A percentile compares a stretch with the other conserved stretches of the same genome.
Evolutionary conservation across 495 filamentous ascomycete species (phyloP).

Genomic region (Podospora pseudoanserina): DNA sequence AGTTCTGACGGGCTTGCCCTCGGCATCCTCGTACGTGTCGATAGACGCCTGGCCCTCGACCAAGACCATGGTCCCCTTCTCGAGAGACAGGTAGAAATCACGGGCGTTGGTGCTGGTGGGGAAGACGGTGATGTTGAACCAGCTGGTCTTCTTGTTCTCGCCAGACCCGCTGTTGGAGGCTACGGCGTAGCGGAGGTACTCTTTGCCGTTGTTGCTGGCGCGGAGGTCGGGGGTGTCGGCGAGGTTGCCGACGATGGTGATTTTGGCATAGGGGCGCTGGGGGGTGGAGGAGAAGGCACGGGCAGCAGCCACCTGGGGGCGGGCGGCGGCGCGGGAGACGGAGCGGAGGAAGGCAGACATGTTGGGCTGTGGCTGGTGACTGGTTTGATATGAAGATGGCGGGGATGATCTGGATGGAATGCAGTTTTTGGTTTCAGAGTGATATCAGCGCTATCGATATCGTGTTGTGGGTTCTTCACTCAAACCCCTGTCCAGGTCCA

Average conservation of each 20-base stretch:
- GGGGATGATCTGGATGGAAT: background rate
- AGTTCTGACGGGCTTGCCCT: slow-evolving; percentile 54
- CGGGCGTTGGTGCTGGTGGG: slow-evolving; percentile 54
- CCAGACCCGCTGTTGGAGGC: slow-evolving; percentile 53
- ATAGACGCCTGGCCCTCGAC: slow-evolving; percentile 71
- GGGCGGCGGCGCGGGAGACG: slow-evolving; percentile 34
- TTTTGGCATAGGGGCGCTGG: slow-evolving; percentile 54
- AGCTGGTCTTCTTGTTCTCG: slow-evolving; percentile 68
- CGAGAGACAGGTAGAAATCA: slow-evolving; percentile 61
- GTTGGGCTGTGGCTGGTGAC: slow-evolving; percentile 8
- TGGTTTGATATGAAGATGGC: background rate
- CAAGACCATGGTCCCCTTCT: slow-evolving; percentile 70
- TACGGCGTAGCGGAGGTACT: slow-evolving; percentile 65
- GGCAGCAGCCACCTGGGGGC: slow-evolving; percentile 32
- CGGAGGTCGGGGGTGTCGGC: slow-evolving; percentile 64
- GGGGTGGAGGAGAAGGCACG: slow-evolving; percentile 55
- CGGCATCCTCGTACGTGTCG: slow-evolving; percentile 55
- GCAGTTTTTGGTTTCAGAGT: background rate
- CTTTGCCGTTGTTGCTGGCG: slow-evolving; percentile 60
- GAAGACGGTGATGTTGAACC: slow-evolving; percentile 71
- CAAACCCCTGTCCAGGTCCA: background rate
- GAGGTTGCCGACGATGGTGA: slow-evolving; percentile 75
- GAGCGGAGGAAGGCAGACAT: slow-evolving; percentile 46
- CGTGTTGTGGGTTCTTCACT: background rate
- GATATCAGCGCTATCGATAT: background rate